Evolutionary conservation across 208 protist genomes (phyloP), one percentile per base, ranked within the genome.

Genomic region (Trypanosoma platydactyli): DNA sequence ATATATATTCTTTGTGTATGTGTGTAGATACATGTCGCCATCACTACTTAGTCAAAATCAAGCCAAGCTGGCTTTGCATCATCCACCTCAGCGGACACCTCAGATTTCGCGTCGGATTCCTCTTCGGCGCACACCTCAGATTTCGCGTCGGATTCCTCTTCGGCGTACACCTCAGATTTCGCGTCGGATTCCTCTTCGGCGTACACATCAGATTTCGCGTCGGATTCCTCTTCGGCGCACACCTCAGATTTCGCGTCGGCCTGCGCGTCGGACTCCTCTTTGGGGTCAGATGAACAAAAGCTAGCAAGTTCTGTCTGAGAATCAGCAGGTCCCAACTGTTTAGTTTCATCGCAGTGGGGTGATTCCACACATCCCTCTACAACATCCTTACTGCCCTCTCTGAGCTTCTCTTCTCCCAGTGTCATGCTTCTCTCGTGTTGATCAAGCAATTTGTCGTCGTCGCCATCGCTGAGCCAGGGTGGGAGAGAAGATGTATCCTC

Each of bases 1-100:
- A 5, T 50, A 56, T 9, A 56, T 12, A 56, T 30, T 76, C 77
- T n/a, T n/a, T n/a, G n/a, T n/a, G n/a, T n/a, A n/a, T n/a, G n/a
- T n/a, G n/a, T n/a, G n/a, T n/a, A n/a, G n/a, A n/a, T 35, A 25
- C 35, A 29, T 60, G 40, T 60, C 42, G 11, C 9, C 35, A 27
- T 15, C 3, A 18, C 6, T 29, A 20, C 9, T 33, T 70, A 73
- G 22, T 71, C 72, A 41, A 49, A 64, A 24, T 64, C 57, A 30
- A 44, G 51, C 60, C 57, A 50, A 70, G 45, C 45, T 35, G 16
- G 70, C n/a, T 67, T 52, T 0, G 25, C 53, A 25, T 53, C 64
- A 48, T 60, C 45, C 24, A 46, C 64, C 29, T 60, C 40, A 18
- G 40, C 53, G n/a, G 57, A 27, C 1, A 50, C 60, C 25, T 57